Percentiles rank a stretch among this genome's conserved stretches.
These are phyloP conservation scores for Fusarium sp. DNA, from an alignment of 2,329 filamentous ascomycete genomes.

Conservation along the genomic window DNA sequence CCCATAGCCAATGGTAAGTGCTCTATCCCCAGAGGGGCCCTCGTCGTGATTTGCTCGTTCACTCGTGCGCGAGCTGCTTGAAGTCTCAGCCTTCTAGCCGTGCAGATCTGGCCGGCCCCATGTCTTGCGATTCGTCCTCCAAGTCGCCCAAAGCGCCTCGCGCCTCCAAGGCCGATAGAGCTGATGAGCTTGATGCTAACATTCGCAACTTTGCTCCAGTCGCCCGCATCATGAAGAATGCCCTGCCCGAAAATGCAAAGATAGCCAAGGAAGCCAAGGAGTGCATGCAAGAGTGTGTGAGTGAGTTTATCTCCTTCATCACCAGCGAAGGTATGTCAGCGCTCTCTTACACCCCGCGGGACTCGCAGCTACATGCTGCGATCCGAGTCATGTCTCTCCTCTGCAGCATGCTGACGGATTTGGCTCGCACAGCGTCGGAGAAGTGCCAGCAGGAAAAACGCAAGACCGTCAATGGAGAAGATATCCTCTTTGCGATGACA, in stretches of 20 bases:
- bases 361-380: constrained; percentile 19
- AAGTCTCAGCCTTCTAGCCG: constrained; percentile 47
- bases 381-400: constrained; percentile 32
- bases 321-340: constrained; percentile 89
- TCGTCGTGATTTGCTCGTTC: constrained; percentile 58
- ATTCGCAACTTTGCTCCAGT: constrained; percentile 96
- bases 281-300: constrained; percentile 99
- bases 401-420: constrained; percentile 35
- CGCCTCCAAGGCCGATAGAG: constrained; percentile 61
- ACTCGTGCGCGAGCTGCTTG: constrained; percentile 44
- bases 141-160: constrained; percentile 62
- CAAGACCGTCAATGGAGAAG: constrained; percentile 98
- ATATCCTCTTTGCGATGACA: constrained; percentile 99
- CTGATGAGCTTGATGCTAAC: constrained; percentile 83
- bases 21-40: constrained; percentile 31
- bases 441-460: constrained; percentile 99
- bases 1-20: constrained; percentile 99
- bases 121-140: constrained; percentile 70
- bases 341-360: constrained; percentile 1
- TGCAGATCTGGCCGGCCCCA: constrained; percentile 60
- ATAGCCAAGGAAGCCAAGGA: constrained; percentile 99
- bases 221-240: constrained; percentile 98
- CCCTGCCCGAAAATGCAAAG: constrained; percentile 97
- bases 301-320: constrained; percentile 99
- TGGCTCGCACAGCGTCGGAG: constrained; percentile 79